These are phyloP conservation scores for Puya raimondii DNA, from an alignment of 176 grass and related monocot species.

Conservation along the genomic window DNA sequence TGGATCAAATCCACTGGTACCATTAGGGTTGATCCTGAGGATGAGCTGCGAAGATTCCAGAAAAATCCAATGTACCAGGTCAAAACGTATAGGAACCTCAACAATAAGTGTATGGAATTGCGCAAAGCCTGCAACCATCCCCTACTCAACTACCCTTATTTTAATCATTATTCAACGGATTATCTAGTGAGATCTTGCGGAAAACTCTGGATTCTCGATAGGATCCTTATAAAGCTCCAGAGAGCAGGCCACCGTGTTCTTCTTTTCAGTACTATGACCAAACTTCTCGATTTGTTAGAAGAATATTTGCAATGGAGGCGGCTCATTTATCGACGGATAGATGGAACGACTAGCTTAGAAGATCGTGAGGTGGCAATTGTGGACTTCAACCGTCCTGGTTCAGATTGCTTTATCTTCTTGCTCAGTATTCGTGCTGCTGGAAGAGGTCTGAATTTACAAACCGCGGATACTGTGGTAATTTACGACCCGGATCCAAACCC, in stretches of 20 bases:
- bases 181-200: slow-evolving; percentile 93
- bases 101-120: slow-evolving; percentile 99
- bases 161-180: slow-evolving; percentile 61
- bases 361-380: slow-evolving; percentile 90
- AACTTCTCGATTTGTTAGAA: slow-evolving; percentile 96
- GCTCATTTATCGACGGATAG: slow-evolving; percentile 85
- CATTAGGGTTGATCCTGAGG: slow-evolving; percentile 98
- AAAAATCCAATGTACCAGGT: slow-evolving; percentile 84
- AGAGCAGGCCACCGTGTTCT: slow-evolving; percentile 86
- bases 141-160: slow-evolving; percentile 77
- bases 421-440: slow-evolving; percentile 98
- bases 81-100: slow-evolving; percentile 85
- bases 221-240: slow-evolving; percentile 94
- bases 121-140: slow-evolving; percentile 99
- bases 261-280: slow-evolving; percentile 99
- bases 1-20: slow-evolving; percentile 99
- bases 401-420: slow-evolving; percentile 98
- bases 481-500: slow-evolving; percentile 98
- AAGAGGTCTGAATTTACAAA: slow-evolving; percentile 98
- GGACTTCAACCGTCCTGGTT: slow-evolving; percentile 86
- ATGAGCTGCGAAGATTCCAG: slow-evolving; percentile 57
- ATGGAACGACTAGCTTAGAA: slow-evolving; percentile 95
- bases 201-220: slow-evolving; percentile 98
- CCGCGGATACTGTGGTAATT: slow-evolving; percentile 97
- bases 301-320: slow-evolving; percentile 91